Evolutionary conservation across 1,284 basidiomycete species (phyloP).

Genomic region (Rhodotorula sp.): DNA sequence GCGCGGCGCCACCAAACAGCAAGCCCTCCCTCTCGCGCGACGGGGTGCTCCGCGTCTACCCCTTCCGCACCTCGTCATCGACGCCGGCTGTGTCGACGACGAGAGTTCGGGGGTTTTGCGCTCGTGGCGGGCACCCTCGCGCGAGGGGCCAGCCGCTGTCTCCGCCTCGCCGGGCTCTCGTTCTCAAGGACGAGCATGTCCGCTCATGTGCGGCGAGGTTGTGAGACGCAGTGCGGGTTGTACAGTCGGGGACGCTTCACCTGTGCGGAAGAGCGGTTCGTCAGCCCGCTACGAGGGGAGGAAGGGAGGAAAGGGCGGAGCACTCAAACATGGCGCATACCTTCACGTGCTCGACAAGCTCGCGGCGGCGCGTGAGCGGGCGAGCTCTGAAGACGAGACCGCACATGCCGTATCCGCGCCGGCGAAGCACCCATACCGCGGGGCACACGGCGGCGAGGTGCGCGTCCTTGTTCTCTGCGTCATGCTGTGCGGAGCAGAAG

Average conservation of each 20-base stretch:
- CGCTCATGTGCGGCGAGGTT: no score
- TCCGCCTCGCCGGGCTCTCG: no score
- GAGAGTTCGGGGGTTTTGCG: no score
- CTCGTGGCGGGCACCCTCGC: no score
- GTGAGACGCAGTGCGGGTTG: no score
- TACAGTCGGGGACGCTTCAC: neutral
- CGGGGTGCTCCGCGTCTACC: no score
- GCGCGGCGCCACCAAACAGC: no score
- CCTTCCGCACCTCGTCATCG: no score
- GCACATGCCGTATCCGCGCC: neutral
- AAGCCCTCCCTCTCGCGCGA: no score
- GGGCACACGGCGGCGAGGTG: neutral
- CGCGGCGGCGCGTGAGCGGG: neutral
- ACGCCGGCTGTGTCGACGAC: no score
- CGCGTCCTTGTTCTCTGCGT: neutral
- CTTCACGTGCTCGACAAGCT: neutral
- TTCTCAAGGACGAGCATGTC: no score
- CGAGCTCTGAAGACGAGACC: neutral
- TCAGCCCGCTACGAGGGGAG: neutral
- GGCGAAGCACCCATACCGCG: neutral
- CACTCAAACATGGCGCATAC: neutral
- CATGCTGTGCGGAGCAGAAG: neutral
- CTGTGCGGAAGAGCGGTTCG: neutral
- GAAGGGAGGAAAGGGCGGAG: neutral
- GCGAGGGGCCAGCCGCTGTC: no score